Base-by-base conservation (phyloP, 2,329 filamentous ascomycete species). In the Cercospora canescens region DNA sequence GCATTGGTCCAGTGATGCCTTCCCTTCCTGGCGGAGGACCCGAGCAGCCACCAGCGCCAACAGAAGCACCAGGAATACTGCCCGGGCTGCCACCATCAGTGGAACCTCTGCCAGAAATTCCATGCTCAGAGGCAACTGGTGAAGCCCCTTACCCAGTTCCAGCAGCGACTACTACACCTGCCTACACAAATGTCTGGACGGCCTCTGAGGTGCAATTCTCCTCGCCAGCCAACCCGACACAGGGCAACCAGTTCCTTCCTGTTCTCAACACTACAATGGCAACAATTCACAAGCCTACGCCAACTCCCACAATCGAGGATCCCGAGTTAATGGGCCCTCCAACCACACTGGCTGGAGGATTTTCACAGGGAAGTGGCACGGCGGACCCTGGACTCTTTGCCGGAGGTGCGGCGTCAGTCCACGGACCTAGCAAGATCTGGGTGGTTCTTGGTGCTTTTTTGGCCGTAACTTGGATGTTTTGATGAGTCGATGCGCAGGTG, bases 301-400 rank as follows among this genome's bases (percentile, higher is more conserved):
- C 57, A 2, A 60, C 9, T 21, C 21, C 57, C 21, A 41, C 57
- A 60, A 48, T 18, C 12, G 21, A 41, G 26, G 26, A 39, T 14
- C 21, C 24, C 21, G 18, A 60, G 5, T 14, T 45, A 37, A 35
- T 45, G 18, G 18, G 12, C 24, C 35, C 55, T 41, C 12, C 57
- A n/a, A 60, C 57, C 6, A 60, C 57, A 28, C 9, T 41, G 18
- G 39, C 26, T n/a, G 57, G 57, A 48, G 57, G 57, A 14, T 60
- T 24, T 9, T 41, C 35, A 14, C 57, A 60, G 26, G 57, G 57
- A 41, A 60, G 57, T 48, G 57, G 37, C 21, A 48, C 57, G 21
- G 57, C 57, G 16, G 57, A 60, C 39, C 57, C 57, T 14, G 57
- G 35, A 6, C 35, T 60, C 26, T 60, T 60, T 60, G 57, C 57